phyloP scores from a whole-genome alignment of 106 monocot species.

The Phalaenopsis equestris region DNA sequence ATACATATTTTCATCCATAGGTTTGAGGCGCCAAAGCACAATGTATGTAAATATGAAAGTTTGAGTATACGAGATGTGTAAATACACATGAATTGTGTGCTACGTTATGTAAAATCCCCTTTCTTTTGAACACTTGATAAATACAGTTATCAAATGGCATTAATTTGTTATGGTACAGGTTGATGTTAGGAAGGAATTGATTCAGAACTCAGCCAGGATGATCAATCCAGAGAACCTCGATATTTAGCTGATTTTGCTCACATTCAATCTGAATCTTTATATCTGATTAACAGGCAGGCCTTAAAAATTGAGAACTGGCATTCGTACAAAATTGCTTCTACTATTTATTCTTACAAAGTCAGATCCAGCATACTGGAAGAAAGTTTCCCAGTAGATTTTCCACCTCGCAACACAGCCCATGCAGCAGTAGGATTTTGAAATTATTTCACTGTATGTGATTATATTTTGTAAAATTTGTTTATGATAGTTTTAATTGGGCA shows the following conservation, averaged over 20 bases:
- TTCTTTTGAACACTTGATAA: not conserved
- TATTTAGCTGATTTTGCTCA: conserved; percentile 33
- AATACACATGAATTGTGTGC: too few species aligned
- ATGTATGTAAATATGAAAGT: too few species aligned
- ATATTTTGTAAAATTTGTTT: not conserved
- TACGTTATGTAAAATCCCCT: too few species aligned
- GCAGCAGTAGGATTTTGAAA: too few species aligned
- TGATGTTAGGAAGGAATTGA: conserved; percentile 74
- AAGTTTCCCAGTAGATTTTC: not conserved
- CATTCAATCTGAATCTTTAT: not conserved
- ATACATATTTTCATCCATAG: too few species aligned
- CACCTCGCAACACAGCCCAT: too few species aligned
- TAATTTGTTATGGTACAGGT: conserved; percentile 35
- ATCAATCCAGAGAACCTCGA: conserved; percentile 80
- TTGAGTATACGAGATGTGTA: too few species aligned
- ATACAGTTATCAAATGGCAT: not conserved
- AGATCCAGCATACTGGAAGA: not conserved
- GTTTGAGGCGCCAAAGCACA: too few species aligned
- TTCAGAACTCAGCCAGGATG: conserved; percentile 54
- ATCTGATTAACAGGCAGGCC: not conserved
- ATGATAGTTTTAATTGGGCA: not conserved
- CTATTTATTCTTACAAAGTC: not conserved
- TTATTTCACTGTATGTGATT: not conserved
- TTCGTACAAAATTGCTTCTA: too few species aligned
- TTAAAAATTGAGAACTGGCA: not conserved